These are phyloP conservation scores for Escovopsis weberi DNA, from an alignment of 2,329 filamentous ascomycete species.

Conservation along the genomic window DNA sequence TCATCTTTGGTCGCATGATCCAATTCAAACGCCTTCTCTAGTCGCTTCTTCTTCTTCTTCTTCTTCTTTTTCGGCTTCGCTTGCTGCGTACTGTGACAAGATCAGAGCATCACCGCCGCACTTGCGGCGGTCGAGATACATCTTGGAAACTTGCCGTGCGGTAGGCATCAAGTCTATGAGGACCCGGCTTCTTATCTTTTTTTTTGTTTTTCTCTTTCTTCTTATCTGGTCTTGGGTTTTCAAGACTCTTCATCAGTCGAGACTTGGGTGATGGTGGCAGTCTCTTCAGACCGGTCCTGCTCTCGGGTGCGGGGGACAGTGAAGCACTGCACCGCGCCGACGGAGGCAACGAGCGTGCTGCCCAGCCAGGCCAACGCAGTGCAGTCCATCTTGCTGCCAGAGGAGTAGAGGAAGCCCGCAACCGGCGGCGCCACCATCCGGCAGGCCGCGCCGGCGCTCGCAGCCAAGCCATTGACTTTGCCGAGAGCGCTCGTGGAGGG, in stretches of 20 bases:
- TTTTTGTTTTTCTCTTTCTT: not conserved
- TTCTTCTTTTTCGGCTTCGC: constrained; percentile 1
- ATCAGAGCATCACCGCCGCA: constrained; percentile 8
- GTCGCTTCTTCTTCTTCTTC: no score
- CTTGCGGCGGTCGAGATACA: constrained; percentile 1
- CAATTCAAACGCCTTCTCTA: not conserved
- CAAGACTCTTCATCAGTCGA: constrained; percentile 14
- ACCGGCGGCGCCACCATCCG: constrained; percentile 53
- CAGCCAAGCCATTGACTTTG: constrained; percentile 51
- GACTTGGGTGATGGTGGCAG: constrained; percentile 16
- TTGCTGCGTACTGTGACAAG: constrained; percentile 8
- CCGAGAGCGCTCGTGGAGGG: constrained; percentile 41
- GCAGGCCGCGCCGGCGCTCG: constrained; percentile 50
- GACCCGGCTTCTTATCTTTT: not conserved
- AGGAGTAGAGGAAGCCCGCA: constrained; percentile 46
- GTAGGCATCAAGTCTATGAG: no score
- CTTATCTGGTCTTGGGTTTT: not conserved
- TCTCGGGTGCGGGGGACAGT: constrained; percentile 25
- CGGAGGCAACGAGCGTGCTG: constrained; percentile 38
- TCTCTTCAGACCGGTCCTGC: constrained; percentile 16
- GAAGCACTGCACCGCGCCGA: constrained; percentile 48
- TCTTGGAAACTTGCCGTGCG: no score
- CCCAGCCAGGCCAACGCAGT: constrained; percentile 51
- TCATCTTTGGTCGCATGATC: not conserved
- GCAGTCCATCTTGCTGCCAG: constrained; percentile 43